Conservation (phyloP, 306 rosid species). For the Vigna mungo region DNA sequence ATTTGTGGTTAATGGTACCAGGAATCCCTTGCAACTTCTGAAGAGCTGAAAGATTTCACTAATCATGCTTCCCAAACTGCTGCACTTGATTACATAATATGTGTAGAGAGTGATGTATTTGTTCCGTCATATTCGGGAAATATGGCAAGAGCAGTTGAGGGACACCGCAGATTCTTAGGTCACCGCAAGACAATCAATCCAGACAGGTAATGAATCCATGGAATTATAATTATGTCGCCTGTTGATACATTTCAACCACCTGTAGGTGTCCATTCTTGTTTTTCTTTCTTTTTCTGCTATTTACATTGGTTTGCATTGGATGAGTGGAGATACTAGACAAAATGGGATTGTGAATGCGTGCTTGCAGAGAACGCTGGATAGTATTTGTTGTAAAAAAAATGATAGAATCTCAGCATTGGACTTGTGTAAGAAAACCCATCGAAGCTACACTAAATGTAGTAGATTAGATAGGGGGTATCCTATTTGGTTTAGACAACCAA, state of each 20-base stretch:
- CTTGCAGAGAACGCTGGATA: not conserved
- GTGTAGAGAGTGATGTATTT: slow-evolving; percentile 90
- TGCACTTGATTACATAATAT: slow-evolving; percentile 88
- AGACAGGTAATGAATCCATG: slow-evolving; percentile 63
- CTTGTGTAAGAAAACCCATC: not conserved
- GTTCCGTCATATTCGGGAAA: slow-evolving; percentile 88
- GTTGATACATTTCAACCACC: slow-evolving; percentile 28
- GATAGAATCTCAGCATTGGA: slow-evolving; percentile 1
- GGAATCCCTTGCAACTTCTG: slow-evolving; percentile 86
- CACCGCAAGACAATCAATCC: slow-evolving; percentile 89
- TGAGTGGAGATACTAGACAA: not conserved
- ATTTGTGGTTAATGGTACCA: slow-evolving; percentile 53
- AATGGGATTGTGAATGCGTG: not conserved
- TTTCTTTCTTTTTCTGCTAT: not conserved
- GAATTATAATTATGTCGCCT: slow-evolving; percentile 15
- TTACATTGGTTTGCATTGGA: not conserved
- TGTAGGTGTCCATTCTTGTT: slow-evolving; percentile 14
- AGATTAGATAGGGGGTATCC: not conserved
- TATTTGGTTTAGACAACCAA: not conserved
- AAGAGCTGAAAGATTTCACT: slow-evolving; percentile 75
- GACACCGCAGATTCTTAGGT: slow-evolving; percentile 90
- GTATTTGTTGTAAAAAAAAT: not conserved
- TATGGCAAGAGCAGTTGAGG: slow-evolving; percentile 98
- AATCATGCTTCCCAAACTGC: slow-evolving; percentile 94
- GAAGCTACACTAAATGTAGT: not conserved